Evolutionary conservation across 768 basidiomycete species (phyloP).

Genomic region (Guyanaporus albipodus): DNA sequence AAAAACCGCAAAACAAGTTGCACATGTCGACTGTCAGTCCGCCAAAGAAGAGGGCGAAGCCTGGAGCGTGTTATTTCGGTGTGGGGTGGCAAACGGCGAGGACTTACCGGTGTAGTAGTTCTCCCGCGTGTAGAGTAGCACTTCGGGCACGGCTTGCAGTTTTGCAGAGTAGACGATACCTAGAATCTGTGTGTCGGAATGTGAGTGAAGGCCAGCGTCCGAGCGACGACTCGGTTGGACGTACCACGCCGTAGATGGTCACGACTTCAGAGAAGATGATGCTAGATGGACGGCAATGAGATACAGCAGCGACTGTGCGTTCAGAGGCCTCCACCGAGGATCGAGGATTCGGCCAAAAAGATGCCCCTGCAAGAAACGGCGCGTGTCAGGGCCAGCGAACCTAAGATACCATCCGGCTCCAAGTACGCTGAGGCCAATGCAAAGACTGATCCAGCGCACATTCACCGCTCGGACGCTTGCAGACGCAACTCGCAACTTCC

Average conservation of each 20-base stretch:
- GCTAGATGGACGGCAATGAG: constrained; percentile 37
- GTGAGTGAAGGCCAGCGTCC: background rate
- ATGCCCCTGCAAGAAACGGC: constrained; percentile 72
- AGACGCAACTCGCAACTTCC: too few species aligned
- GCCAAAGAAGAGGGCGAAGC: constrained; percentile 95
- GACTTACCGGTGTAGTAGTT: constrained; percentile 88
- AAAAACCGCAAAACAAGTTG: constrained; percentile 92
- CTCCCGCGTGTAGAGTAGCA: constrained; percentile 70
- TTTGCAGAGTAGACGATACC: constrained; percentile 95
- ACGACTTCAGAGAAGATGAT: constrained; percentile 99
- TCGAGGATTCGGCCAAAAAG: constrained; percentile 93
- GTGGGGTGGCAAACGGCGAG: too few species aligned
- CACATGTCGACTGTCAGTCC: constrained; percentile 92
- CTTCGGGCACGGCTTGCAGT: constrained; percentile 55
- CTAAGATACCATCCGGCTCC: constrained; percentile 88
- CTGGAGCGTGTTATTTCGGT: too few species aligned
- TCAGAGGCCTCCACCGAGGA: constrained; percentile 92
- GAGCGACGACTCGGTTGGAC: constrained; percentile 24
- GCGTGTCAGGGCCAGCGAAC: background rate
- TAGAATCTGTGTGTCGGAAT: constrained; percentile 59
- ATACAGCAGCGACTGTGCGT: constrained; percentile 28
- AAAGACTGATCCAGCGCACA: constrained; percentile 84
- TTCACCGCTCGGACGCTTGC: too few species aligned
- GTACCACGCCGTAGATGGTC: constrained; percentile 93
- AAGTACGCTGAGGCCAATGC: constrained; percentile 88